Conservation (phyloP, 148 eudicot species). For the Spergularia marina region DNA sequence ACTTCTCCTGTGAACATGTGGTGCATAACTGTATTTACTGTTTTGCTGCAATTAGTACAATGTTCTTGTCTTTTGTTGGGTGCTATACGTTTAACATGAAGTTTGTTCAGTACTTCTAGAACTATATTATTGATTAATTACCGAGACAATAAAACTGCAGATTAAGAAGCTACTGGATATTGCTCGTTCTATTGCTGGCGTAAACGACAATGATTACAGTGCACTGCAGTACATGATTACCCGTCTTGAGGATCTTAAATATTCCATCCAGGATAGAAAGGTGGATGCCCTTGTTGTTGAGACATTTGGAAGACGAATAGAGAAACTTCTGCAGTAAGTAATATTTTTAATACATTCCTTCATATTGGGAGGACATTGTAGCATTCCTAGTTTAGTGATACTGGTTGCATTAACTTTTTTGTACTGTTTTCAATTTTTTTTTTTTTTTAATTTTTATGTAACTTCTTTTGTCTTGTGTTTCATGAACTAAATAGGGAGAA, state of each 20-base stretch:
- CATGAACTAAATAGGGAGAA: slow-evolving; percentile 62
- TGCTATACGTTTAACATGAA: too few species aligned
- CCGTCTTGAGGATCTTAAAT: slow-evolving; percentile 84
- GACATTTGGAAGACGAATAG: slow-evolving; percentile 97
- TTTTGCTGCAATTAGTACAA: too few species aligned
- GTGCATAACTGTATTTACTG: not conserved
- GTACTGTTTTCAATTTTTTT: not conserved
- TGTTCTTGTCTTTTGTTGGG: too few species aligned
- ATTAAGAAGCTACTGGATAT: slow-evolving; percentile 84
- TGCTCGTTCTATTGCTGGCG: slow-evolving; percentile 71
- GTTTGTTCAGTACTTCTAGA: too few species aligned
- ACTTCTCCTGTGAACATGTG: not conserved
- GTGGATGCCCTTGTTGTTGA: slow-evolving; percentile 99
- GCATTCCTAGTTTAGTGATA: not conserved
- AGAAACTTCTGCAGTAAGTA: slow-evolving; percentile 93
- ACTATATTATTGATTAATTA: not conserved
- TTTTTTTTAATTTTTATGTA: not conserved
- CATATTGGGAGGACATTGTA: not conserved
- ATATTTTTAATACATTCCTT: slow-evolving; percentile 4
- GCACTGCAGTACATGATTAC: slow-evolving; percentile 80
- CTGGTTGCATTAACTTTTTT: slow-evolving; percentile 6
- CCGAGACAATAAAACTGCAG: slow-evolving; percentile 40
- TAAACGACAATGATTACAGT: slow-evolving; percentile 65
- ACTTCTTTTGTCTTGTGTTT: slow-evolving; percentile 8
- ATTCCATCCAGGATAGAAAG: slow-evolving; percentile 92